Base-by-base conservation (phyloP, 306 rosid genomes). In the Acmispon strigosus region DNA sequence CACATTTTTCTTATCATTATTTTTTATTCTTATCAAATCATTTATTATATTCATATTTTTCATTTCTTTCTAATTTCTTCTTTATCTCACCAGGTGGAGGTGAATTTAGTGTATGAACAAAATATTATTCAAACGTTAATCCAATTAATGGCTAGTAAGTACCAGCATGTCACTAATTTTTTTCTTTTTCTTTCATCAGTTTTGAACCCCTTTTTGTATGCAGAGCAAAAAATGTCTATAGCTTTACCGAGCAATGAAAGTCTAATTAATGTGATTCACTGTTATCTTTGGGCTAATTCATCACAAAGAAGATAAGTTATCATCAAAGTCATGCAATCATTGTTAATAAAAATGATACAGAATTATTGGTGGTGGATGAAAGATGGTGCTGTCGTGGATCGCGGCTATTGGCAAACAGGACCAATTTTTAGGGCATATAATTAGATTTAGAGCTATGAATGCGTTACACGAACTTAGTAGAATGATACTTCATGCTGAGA, bases 301-400 rank as follows among this genome's bases (percentile, higher is more conserved):
- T 68, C 69, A 20, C 4, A n/a, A 42, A 62, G 12, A 77, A 34
- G 47, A 49, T 58, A 9, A 29, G 43, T 64, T 29, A 65, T 78
- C 70, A 65, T 78, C 70, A 78, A 59, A 58, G 54, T 19, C 10
- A 18, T 37, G 60, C 75, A 78, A 78, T 73, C 52, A 78, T 78
- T 72, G 64, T 73, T 56, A 39, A 18, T 10, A 39, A 27, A 69
- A 72, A 72, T 49, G 75, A 58, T 29, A 10, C 60, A 78, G 10
- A 66, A 66, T 73, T 39, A 73, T 72, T 72, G 70, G 75, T 39
- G 77, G 41, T 39, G 29, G 59, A 62, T 61, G 32, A 48, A 20
- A 44, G 59, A 62, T 61, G 32, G 57, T 24, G 72, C 41, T 66
- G 60, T 73, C 59, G 65, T 66, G 63, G 50, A 22, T 50, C 44